Base-by-base conservation (phyloP, 2,329 filamentous ascomycete genomes). In the Emergomyces pasteurianus region DNA sequence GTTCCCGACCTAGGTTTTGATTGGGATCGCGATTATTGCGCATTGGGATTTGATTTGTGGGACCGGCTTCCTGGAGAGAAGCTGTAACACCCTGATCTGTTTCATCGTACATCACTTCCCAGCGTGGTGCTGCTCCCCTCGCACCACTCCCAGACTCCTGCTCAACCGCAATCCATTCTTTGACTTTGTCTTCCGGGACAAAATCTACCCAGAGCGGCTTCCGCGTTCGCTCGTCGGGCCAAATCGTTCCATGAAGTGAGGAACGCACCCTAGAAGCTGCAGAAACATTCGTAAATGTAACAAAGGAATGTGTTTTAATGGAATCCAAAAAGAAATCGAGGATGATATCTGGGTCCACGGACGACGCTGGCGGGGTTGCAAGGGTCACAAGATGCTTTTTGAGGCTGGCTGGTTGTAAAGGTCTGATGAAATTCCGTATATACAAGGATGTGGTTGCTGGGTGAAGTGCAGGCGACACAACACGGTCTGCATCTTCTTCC, bases 181-280 rank as follows among this genome's bases (percentile, higher is more conserved):
- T 72, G 3, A 95, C 81, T 64, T 85, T 83, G 31, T 90, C 85
- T 21, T 87, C 82, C 0, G 92, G 92, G 23, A 97, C 81, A 71
- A 94, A 97, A 72, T 99, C 94, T 3, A 90, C 89, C 83, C 87
- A 95, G 0, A 97, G 80, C 0, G 86, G 81, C 72, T 94, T 95
- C 38, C 94, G 83, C 66, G 87, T 89, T 62, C 86, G 85, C 75
- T 97, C 92, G 62, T 91, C 84, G 0, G 92, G 92, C 90, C 92
- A 97, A 42, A 91, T 82, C 26, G 82, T 82, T 61, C 85, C 83
- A 73, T 99, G 92, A 1, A 97, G 78, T 2, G 83, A 82, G 10
- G 84, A 81, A 56, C 92, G 87, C 9, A 89, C 91, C 26, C 90
- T 83, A 0, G 86, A 85, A 3, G 94, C 94, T 3, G 88, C 86